Evolutionary conservation across 768 basidiomycete species (phyloP).

Genomic region (Amanita polypyramis): DNA sequence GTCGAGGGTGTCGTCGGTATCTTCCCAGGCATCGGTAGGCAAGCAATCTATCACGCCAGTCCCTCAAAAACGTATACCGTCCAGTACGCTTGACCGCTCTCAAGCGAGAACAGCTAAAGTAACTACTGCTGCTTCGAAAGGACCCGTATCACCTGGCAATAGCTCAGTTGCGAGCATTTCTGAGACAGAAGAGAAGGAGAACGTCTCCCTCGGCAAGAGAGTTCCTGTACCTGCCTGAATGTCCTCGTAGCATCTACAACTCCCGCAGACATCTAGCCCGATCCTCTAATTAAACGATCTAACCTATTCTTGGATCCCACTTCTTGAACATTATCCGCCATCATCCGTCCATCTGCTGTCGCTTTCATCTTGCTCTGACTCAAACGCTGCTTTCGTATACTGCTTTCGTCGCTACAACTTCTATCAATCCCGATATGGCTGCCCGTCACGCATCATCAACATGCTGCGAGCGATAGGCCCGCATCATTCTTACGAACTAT

Average conservation of each 20-base stretch:
- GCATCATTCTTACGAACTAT: neutral
- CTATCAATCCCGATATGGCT: neutral
- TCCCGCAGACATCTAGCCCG: neutral
- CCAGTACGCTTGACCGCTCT: slow-evolving; percentile 12
- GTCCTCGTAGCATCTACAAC: slow-evolving; percentile 13
- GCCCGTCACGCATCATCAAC: neutral
- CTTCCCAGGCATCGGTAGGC: slow-evolving; percentile 30
- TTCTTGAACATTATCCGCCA: neutral
- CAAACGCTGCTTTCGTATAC: neutral
- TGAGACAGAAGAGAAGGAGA: slow-evolving; percentile 52
- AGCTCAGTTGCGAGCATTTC: slow-evolving; percentile 20
- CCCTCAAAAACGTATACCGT: slow-evolving; percentile 24
- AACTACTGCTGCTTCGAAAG: slow-evolving; percentile 17
- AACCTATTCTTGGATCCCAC: neutral
- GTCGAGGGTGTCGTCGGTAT: slow-evolving; percentile 23
- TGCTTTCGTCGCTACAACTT: neutral
- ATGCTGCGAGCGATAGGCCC: neutral
- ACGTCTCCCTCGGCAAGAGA: slow-evolving; percentile 28
- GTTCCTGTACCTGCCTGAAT: slow-evolving; percentile 22
- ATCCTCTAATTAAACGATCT: neutral
- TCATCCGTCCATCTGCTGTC: neutral
- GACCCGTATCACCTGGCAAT: slow-evolving; percentile 18
- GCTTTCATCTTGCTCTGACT: neutral
- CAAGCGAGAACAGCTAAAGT: slow-evolving; percentile 24
- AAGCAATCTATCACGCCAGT: slow-evolving; percentile 20